phyloP scores from a whole-genome alignment of 2,329 filamentous ascomycete species.

The Sphaerostilbella broomeana region DNA sequence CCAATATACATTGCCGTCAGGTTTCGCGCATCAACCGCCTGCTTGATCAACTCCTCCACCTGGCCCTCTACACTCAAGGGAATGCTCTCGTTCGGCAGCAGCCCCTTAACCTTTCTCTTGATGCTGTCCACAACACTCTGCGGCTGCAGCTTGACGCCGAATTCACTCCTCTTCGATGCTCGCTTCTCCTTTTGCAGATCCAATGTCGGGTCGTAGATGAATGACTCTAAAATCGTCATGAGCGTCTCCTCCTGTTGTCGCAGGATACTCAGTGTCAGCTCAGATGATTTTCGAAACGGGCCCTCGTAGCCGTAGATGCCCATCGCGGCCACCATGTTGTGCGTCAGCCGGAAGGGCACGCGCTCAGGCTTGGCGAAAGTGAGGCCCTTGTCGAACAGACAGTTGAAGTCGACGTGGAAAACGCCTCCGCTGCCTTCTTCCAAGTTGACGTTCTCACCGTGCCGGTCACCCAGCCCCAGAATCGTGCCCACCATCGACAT shows the following conservation, averaged over 20 bases:
- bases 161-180: slow-evolving; percentile 29
- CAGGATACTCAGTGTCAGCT: slow-evolving; percentile 77
- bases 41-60: slow-evolving; percentile 88
- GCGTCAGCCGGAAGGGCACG: slow-evolving; percentile 92
- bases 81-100: slow-evolving; percentile 81
- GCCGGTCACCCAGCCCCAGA: slow-evolving; percentile 84
- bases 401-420: slow-evolving; percentile 99
- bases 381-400: slow-evolving; percentile 94
- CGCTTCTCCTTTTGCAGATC: slow-evolving; percentile 72
- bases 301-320: slow-evolving; percentile 91
- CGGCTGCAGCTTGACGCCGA: slow-evolving; percentile 46
- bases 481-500: slow-evolving; percentile 99
- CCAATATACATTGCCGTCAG: slow-evolving; percentile 95
- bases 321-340: slow-evolving; percentile 98
- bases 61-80: slow-evolving; percentile 93
- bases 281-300: slow-evolving; percentile 83
- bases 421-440: slow-evolving; percentile 91
- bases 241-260: slow-evolving; percentile 91
- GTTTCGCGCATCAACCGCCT: slow-evolving; percentile 74
- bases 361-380: slow-evolving; percentile 92
- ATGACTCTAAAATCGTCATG: slow-evolving; percentile 95
- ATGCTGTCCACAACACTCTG: slow-evolving; percentile 84
- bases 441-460: slow-evolving; percentile 94
- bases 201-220: slow-evolving; percentile 92
- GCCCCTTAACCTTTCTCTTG: slow-evolving; percentile 74